Percentiles rank a stretch among this genome's conserved stretches.
phyloP scores from a whole-genome alignment of 805 yeast genomes.

The Ogataea methylovora region DNA sequence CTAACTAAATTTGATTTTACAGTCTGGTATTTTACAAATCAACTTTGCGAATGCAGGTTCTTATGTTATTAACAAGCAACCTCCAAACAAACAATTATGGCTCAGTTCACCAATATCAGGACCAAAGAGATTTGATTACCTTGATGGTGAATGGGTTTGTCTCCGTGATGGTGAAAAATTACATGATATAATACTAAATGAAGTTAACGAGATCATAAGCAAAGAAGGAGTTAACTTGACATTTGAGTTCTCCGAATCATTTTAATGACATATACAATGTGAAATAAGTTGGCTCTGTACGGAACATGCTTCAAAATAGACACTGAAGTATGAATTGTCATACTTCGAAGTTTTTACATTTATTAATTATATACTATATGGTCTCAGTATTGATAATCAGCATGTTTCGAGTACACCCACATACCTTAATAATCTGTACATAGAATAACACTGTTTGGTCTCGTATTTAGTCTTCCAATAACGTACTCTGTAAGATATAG shows the following conservation, averaged over 20 bases:
- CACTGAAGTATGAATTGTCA: too few species aligned
- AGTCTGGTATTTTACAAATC: constrained; percentile 71
- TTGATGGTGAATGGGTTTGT: constrained; percentile 72
- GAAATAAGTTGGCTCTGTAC: too few species aligned
- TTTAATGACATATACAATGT: background rate
- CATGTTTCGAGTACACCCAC: too few species aligned
- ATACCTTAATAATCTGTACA: too few species aligned
- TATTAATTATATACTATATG: too few species aligned
- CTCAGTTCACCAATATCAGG: constrained; percentile 89
- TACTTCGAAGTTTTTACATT: too few species aligned
- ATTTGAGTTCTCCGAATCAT: background rate
- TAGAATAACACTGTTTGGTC: too few species aligned
- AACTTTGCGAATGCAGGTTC: constrained; percentile 67
- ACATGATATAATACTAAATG: constrained; percentile 41
- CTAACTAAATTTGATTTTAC: constrained; percentile 1
- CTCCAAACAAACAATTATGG: constrained; percentile 97
- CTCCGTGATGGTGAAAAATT: constrained; percentile 53
- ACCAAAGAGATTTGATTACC: constrained; percentile 77
- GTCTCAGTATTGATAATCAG: too few species aligned
- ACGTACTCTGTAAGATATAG: too few species aligned
- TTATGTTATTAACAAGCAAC: constrained; percentile 93
- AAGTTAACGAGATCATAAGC: constrained; percentile 27
- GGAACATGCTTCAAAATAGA: too few species aligned
- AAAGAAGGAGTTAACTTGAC: background rate
- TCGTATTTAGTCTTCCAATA: too few species aligned